Evolutionary conservation across 805 yeast species (phyloP).

Genomic region (Candida ponderosae): DNA sequence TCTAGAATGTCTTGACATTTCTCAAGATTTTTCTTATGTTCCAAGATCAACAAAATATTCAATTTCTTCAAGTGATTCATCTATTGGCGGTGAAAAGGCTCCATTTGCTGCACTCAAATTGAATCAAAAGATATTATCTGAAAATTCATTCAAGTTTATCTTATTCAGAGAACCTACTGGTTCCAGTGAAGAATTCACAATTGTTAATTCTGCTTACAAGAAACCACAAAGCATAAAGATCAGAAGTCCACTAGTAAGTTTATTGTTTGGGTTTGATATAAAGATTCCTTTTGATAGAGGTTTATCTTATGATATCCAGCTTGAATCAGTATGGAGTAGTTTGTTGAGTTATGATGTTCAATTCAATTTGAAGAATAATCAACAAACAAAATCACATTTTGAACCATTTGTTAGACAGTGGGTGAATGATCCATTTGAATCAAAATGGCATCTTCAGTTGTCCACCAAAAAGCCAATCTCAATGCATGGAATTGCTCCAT

Average conservation of each 20-base stretch:
- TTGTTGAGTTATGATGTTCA: constrained; percentile 42
- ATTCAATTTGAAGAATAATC: constrained; percentile 7
- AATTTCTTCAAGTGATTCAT: constrained; percentile 39
- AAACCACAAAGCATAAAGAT: constrained; percentile 14
- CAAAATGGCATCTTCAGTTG: constrained; percentile 68
- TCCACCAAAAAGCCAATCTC: constrained; percentile 29
- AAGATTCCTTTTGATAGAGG: constrained; percentile 36
- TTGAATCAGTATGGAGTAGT: constrained; percentile 55
- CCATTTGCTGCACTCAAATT: constrained; percentile 46
- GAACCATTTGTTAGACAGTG: constrained; percentile 65
- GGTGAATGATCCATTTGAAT: constrained; percentile 56
- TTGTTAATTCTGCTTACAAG: constrained; percentile 27
- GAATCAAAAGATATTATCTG: constrained; percentile 25
- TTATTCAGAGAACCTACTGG: constrained; percentile 11
- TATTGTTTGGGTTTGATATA: constrained; percentile 19
- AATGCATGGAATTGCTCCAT: constrained; percentile 66
- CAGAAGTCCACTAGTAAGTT: constrained; percentile 13
- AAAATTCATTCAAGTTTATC: not conserved
- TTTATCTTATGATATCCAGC: constrained; percentile 37
- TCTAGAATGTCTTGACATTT: constrained; percentile 39
- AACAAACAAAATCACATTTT: constrained; percentile 22
- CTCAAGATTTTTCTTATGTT: constrained; percentile 27
- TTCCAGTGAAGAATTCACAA: constrained; percentile 23
- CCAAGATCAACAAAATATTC: constrained; percentile 42
- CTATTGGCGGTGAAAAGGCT: constrained; percentile 37